Evolutionary conservation across 2,329 filamentous ascomycete genomes (phyloP), one percentile per base, ranked within the genome.

Genomic region (Scolecobasidium constrictum): DNA sequence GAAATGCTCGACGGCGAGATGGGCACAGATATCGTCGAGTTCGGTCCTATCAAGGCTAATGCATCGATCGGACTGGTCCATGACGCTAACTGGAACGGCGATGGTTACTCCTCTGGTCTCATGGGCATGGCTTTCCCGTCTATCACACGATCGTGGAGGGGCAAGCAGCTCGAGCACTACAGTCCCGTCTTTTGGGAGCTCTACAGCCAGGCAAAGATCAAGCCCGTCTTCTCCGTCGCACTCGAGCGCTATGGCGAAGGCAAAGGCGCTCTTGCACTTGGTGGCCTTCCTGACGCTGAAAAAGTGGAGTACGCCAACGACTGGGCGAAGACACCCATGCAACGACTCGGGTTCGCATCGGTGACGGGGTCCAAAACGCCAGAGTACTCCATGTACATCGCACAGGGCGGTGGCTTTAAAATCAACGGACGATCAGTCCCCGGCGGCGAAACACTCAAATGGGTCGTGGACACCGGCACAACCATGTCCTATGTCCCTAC

Each of bases 51-150:
- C 21, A 42, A 35, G 16, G 16, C 19, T 16, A 22, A 47, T 31
- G 36, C 45, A 18, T 19, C 26, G 18, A 35, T 47, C 21, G 42
- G 22, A 4, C n/a, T 46, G n/a, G 23, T 46, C n/a, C 22, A 42
- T 22, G 19, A 34, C 11, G 45, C 45, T 5, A 13, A 18, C 9
- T 47, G 43, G 42, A 18, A 23, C 22, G 45, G 45, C 21, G 45
- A 47, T 36, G 38, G 33, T n/a, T 13, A 16, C 3, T 41, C 45
- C 13, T 43, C 38, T 15, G 45, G 45, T 5, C 20, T 47, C 6
- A 41, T 46, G 18, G 45, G 45, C 12, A 22, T 47, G 36, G 35
- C 45, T 3, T 47, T 45, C 38, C 44, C 44, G 3, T 15, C 13
- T 21, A 23, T 38, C 16, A 47, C 44, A 15, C 34, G 19, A 20